Percentiles rank a stretch among this genome's conserved stretches.
Evolutionary conservation across 2,329 filamentous ascomycete species (phyloP).

Genomic region (Cordyceps militaris): DNA sequence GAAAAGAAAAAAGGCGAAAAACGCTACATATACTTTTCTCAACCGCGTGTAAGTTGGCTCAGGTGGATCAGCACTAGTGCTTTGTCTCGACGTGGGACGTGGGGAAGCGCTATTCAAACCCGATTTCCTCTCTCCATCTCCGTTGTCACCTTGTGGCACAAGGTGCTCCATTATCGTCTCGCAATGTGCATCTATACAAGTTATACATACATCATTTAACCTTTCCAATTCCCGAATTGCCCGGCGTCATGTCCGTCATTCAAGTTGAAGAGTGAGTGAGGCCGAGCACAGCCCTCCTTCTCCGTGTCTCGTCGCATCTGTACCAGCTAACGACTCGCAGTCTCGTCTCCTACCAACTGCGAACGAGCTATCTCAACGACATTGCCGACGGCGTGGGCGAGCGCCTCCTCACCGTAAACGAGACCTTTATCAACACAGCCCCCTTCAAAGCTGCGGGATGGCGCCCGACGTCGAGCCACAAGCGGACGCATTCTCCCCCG

Average conservation of each 20-base stretch:
- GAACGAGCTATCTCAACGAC: conserved; percentile 70
- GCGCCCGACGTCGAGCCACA: conserved; percentile 66
- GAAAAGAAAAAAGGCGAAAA: no score
- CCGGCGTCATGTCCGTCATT: conserved; percentile 34
- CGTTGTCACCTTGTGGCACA: not conserved
- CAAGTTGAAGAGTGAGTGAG: conserved; percentile 35
- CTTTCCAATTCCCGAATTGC: no score
- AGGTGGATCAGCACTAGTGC: not conserved
- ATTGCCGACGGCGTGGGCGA: conserved; percentile 81
- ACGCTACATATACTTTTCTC: no score
- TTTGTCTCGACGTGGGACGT: not conserved
- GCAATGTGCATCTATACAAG: conserved; percentile 2
- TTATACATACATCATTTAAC: not conserved
- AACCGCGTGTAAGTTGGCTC: no score
- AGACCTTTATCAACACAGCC: conserved; percentile 69
- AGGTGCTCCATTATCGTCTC: not conserved
- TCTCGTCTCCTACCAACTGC: conserved; percentile 75
- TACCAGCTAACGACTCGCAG: conserved; percentile 32
- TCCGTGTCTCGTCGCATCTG: not conserved
- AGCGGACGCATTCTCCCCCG: conserved; percentile 77
- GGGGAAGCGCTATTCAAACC: not conserved
- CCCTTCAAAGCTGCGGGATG: conserved; percentile 80
- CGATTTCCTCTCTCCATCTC: not conserved
- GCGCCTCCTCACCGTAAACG: conserved; percentile 73
- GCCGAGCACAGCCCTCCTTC: not conserved